Base-by-base conservation (phyloP, 305 asterid species). In the Euphrasia arctica region DNA sequence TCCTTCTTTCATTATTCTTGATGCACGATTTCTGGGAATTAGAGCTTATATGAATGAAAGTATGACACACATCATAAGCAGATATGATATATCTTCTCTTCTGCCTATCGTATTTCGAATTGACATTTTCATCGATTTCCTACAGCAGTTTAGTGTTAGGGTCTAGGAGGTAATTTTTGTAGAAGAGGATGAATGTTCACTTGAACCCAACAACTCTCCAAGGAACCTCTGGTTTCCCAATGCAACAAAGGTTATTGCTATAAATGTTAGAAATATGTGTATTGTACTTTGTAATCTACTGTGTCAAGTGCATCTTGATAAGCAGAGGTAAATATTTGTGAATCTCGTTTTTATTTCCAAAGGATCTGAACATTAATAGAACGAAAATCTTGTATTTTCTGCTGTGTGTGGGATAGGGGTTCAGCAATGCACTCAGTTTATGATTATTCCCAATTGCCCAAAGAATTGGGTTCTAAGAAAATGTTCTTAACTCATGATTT, bases 251-350 rank as follows among this genome's bases (percentile, higher is more conserved):
- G 34, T 32, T 36, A 36, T 6, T 36, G 42, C 9, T 57, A 45
- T 57, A 7, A 12, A 18, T 34, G 64, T 60, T 12, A 18, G 36
- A 41, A 59, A 59, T 48, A 60, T 60, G 5, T 60, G n/a, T 36
- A 49, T 15, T 11, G 2, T 60, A 15, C 45, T 18, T 18, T 18
- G 22, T 18, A 18, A 18, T 18, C 51, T 18, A 60, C 31, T 60
- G 8, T 60, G 45, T 29, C 6, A 14, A 11, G 48, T 48, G 58
- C 31, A 27, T 49, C 56, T 22, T 14, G 51, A 58, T 32, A 28
- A 67, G 50, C 5, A 29, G 63, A 47, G 65, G 4, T n/a, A 15
- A 9, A 56, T 14, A 48, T 31, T 8, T 54, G 4, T 31, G 42
- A 58, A 22, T 22, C 28, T 54, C 41, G 43, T 29, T 13, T 39